phyloP scores from a whole-genome alignment of 192 early-diverging fungal species.

The Piromyces sp. region DNA sequence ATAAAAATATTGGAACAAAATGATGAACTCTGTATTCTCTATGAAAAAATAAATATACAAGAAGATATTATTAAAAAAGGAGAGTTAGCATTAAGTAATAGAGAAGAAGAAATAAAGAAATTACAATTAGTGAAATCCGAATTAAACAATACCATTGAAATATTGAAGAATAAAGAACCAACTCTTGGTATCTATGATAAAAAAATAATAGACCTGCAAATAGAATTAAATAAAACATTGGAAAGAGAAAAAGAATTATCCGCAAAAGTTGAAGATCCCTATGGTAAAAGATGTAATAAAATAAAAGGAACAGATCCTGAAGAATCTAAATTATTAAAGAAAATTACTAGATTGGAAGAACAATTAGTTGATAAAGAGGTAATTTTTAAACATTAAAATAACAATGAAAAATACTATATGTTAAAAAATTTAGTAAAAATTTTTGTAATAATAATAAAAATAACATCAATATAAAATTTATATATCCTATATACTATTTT shows the following conservation, averaged over 20 bases:
- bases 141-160: slow-evolving; percentile 16
- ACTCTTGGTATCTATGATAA: slow-evolving; percentile 2
- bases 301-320: slow-evolving; percentile 28
- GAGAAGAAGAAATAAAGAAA: slow-evolving; percentile 22
- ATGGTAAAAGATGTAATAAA: slow-evolving; percentile 15
- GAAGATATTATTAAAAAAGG: slow-evolving; percentile 17
- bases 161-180: slow-evolving; percentile 13
- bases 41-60: slow-evolving; percentile 31
- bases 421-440: not conserved
- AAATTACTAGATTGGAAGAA: slow-evolving; percentile 28
- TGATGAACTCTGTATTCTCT: slow-evolving; percentile 40
- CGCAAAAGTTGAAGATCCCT: slow-evolving; percentile 25
- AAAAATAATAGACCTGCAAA: not conserved
- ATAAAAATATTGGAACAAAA: slow-evolving; percentile 37
- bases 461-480: too few relatives aligned
- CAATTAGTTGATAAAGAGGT: slow-evolving; percentile 39
- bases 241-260: slow-evolving; percentile 14
- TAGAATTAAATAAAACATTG: slow-evolving; percentile 7
- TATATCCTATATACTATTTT: too few relatives aligned
- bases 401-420: too few relatives aligned
- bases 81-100: slow-evolving; percentile 11
- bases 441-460: not conserved
- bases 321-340: slow-evolving; percentile 20
- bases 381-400: not conserved
- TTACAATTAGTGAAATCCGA: slow-evolving; percentile 19